phyloP scores from a whole-genome alignment of 2,329 filamentous ascomycete species.

The Botrytis tulipae region DNA sequence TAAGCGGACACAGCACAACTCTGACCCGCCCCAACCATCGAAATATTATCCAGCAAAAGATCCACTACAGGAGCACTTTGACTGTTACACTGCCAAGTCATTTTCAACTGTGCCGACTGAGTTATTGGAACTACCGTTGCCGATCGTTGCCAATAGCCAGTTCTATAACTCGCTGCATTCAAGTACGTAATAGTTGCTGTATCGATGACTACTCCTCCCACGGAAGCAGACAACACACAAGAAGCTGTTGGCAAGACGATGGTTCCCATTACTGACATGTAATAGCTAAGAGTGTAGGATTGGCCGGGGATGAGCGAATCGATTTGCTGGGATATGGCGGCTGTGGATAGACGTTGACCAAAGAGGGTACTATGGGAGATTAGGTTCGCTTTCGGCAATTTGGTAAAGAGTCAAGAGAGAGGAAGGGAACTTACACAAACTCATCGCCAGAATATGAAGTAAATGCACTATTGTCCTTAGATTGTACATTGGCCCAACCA shows the following conservation, averaged over 20 bases:
- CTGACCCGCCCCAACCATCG: neutral
- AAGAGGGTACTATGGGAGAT: neutral
- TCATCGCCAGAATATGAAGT: neutral
- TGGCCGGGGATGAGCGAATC: neutral
- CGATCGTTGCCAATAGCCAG: neutral
- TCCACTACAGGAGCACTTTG: accelerated
- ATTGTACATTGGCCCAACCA: neutral
- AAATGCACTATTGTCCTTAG: neutral
- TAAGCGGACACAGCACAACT: neutral
- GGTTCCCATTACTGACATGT: neutral
- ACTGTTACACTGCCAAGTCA: neutral
- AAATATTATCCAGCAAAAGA: neutral
- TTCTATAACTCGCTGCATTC: neutral
- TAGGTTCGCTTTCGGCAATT: neutral
- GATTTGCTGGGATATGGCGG: neutral
- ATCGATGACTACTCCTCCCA: neutral
- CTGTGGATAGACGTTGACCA: neutral
- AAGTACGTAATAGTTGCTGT: neutral
- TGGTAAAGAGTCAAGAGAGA: neutral
- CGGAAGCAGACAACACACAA: neutral
- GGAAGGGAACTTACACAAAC: neutral
- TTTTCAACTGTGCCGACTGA: neutral
- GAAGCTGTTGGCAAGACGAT: neutral
- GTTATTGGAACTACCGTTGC: neutral
- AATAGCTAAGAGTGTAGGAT: constrained; percentile 1